Conservation (phyloP, 495 filamentous ascomycete species). For the Bacidia rubella region DNA sequence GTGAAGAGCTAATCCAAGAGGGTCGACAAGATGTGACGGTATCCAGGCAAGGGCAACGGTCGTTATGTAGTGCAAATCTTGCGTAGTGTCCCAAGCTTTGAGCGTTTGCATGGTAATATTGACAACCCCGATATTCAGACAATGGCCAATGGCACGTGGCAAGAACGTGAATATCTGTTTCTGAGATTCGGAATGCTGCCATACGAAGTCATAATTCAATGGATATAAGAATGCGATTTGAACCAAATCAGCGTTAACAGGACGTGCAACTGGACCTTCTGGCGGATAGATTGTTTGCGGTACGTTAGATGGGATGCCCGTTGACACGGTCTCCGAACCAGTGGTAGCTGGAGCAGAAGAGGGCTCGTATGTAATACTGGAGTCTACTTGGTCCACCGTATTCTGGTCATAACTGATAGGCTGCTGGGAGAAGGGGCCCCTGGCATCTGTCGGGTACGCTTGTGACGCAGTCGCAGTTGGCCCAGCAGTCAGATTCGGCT, state of each 20-base stretch:
- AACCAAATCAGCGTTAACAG: constrained; percentile 52
- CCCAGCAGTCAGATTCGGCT: background rate
- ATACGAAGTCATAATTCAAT: constrained; percentile 76
- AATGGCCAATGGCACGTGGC: constrained; percentile 59
- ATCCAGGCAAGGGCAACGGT: constrained; percentile 68
- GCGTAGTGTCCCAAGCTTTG: constrained; percentile 61
- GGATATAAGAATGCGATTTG: constrained; percentile 72
- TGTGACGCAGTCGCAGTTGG: constrained; percentile 3
- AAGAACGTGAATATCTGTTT: constrained; percentile 79
- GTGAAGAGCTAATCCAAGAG: constrained; percentile 49
- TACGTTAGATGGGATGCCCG: constrained; percentile 23
- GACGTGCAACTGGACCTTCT: constrained; percentile 23
- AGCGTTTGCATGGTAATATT: constrained; percentile 58
- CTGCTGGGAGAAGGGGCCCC: constrained; percentile 14
- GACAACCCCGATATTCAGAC: constrained; percentile 34
- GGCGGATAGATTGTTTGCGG: constrained; percentile 13
- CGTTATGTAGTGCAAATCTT: constrained; percentile 61
- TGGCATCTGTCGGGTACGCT: constrained; percentile 4
- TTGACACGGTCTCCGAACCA: background rate
- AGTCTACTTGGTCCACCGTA: constrained; percentile 12
- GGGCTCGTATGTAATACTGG: constrained; percentile 13
- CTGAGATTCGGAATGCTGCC: constrained; percentile 49
- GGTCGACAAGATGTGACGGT: constrained; percentile 48
- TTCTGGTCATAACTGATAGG: constrained; percentile 15
- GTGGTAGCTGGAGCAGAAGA: constrained; percentile 9